Evolutionary conservation across 805 yeast genomes (phyloP), one percentile per base, ranked within the genome.

Genomic region (Candida xyloterini): DNA sequence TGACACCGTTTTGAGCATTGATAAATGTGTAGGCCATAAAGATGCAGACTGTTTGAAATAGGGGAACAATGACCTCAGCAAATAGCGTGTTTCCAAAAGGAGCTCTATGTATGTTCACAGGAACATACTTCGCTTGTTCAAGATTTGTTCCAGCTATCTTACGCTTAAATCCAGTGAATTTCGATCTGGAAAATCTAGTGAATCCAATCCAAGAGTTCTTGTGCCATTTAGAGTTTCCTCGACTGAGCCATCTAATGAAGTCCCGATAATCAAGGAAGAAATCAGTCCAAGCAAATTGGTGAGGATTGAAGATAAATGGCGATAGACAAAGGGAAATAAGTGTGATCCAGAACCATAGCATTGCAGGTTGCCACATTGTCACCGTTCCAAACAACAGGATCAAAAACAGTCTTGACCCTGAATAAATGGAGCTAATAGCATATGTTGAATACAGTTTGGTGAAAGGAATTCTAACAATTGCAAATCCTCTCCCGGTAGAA

Each of bases 401-500:
- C 49, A 88, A 58, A 48, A 84, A 70, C 9, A 86, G 67, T 36
- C 83, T 74, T 0, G 83, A 66, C 0, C 98, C 98, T 5, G 82
- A 65, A 60, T 88, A 87, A 27, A 90, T 81, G 1, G 96, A 83
- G 4, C 80, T 73, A 4, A 74, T 67, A 1, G 90, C 84, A 67
- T 86, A 91, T 27, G 84, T 74, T 0, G 95, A 76, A 60, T 83
- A 91, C 22, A 91, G 66, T 3, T 71, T 69, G 14, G 81, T 66
- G 60, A 91, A 91, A 5, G 86, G 78, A 21, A 78, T 64, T 53
- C 98, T 74, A 3, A 89, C 74, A 15, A 88, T 87, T 2, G 98
- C 96, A 68, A 90, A 85, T 1, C 96, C 95, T 65, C 98, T 70
- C 2, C 98, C 98, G 2, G 97, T 88, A 9, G 95, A 81, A 47